A percentile compares a stretch with the other conserved stretches of the same genome.
Evolutionary conservation across 192 early-diverging fungal genomes (phyloP).

Genomic region (Podila minutissima): DNA sequence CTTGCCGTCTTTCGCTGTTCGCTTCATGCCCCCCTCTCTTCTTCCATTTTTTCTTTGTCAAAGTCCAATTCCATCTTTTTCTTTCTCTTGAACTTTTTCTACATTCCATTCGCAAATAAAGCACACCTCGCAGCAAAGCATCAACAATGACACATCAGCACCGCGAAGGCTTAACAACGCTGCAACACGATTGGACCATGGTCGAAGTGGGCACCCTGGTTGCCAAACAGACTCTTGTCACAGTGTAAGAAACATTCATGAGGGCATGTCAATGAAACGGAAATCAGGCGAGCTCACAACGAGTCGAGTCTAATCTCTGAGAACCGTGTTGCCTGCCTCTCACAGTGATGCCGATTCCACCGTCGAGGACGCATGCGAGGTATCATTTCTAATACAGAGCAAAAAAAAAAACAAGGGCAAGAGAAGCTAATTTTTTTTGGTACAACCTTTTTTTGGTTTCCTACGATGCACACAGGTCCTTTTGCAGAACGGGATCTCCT

Average conservation of each 20-base stretch:
- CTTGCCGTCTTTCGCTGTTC: not conserved
- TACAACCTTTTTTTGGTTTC: slow-evolving; percentile 1
- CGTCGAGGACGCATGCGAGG: slow-evolving; percentile 77
- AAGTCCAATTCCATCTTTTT: not conserved
- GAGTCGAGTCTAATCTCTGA: not conserved
- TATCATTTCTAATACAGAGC: not conserved
- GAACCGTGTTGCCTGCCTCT: not conserved
- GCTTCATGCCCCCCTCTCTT: not conserved
- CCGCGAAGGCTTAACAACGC: slow-evolving; percentile 55
- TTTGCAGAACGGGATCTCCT: slow-evolving; percentile 79
- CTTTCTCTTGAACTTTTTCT: not conserved
- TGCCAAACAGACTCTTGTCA: slow-evolving; percentile 69
- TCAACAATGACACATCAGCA: slow-evolving; percentile 7
- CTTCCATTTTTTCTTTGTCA: not conserved
- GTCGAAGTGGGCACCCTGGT: slow-evolving; percentile 69
- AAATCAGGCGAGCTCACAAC: not conserved
- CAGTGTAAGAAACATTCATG: slow-evolving; percentile 57
- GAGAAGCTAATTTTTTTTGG: not conserved
- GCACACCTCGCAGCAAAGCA: not conserved
- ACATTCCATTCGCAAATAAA: not conserved
- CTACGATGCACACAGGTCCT: slow-evolving; percentile 48
- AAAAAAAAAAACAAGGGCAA: not conserved
- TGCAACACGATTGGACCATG: slow-evolving; percentile 70
- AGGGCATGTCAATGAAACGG: not conserved
- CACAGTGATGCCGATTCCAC: slow-evolving; percentile 64